Percentiles rank a stretch among this genome's conserved stretches.
Conservation (phyloP, 2,329 filamentous ascomycete species). For the Colletotrichum caudatum region DNA sequence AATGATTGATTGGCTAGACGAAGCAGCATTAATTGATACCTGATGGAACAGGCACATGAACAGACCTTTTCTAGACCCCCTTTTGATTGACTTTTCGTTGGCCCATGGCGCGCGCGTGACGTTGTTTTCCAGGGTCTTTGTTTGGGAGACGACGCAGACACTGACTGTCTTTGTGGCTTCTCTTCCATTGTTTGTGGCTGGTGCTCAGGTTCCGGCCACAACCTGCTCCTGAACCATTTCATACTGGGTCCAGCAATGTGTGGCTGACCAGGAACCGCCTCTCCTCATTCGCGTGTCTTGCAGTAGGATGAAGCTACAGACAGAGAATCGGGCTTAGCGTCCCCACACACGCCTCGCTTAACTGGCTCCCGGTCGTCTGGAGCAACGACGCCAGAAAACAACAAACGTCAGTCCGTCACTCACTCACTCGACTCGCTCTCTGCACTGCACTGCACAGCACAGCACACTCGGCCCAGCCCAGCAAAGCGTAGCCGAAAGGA, state of each 20-base stretch:
- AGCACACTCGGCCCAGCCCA: not conserved
- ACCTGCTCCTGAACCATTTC: fast-evolving
- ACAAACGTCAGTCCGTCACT: slow-evolving; percentile 41
- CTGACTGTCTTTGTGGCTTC: slow-evolving; percentile 5
- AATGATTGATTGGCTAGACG: not conserved
- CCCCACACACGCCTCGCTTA: slow-evolving; percentile 32
- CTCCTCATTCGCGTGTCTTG: not conserved
- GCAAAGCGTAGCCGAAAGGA: not conserved
- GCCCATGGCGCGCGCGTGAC: not conserved
- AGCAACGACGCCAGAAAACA: slow-evolving; percentile 39
- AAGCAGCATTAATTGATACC: not conserved
- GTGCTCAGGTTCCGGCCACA: not conserved
- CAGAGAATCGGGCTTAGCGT: not conserved
- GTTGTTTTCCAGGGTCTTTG: slow-evolving; percentile 4
- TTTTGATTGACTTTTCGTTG: too few relatives aligned
- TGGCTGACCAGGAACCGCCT: not conserved
- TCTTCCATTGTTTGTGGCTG: slow-evolving; percentile 34
- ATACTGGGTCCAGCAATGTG: not conserved
- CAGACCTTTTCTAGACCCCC: too few relatives aligned
- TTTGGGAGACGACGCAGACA: not conserved
- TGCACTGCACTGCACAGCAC: not conserved
- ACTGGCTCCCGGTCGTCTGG: slow-evolving; percentile 41
- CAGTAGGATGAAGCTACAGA: fast-evolving
- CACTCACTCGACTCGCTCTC: slow-evolving; percentile 12
- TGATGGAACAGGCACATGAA: not conserved